A percentile compares a stretch with the other conserved stretches of the same genome.
Conservation (phyloP, 2,329 filamentous ascomycete genomes). For the Cadophora gregata region DNA sequence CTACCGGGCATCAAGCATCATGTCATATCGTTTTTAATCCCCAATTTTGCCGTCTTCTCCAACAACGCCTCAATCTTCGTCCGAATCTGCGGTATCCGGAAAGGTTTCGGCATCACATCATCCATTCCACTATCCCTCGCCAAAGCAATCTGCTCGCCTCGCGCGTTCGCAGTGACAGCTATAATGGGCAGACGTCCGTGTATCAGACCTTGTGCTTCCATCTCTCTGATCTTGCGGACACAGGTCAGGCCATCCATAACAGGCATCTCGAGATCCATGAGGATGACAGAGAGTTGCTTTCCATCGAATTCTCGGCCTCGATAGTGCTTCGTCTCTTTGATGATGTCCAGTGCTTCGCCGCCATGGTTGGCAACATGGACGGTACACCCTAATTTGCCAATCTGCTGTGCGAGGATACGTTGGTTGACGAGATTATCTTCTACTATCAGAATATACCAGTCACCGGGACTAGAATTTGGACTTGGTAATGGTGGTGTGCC, state of each 20-base stretch:
- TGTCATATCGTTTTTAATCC: background rate
- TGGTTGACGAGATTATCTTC: slow-evolving; percentile 68
- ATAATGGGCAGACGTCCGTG: slow-evolving; percentile 73
- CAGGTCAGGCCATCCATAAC: slow-evolving; percentile 81
- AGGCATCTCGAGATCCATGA: slow-evolving; percentile 86
- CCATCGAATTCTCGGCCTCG: slow-evolving; percentile 33
- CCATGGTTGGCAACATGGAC: slow-evolving; percentile 70
- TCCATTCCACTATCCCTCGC: slow-evolving; percentile 77
- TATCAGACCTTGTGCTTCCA: slow-evolving; percentile 64
- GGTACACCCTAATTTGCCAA: slow-evolving; percentile 63
- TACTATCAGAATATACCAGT: slow-evolving; percentile 54
- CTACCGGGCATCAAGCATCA: background rate
- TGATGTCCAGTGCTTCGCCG: slow-evolving; percentile 61
- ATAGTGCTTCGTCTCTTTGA: slow-evolving; percentile 52
- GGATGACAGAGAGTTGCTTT: slow-evolving; percentile 64
- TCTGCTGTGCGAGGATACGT: slow-evolving; percentile 56
- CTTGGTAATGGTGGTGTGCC: background rate
- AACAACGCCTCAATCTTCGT: slow-evolving; percentile 63
- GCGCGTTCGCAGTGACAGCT: slow-evolving; percentile 77
- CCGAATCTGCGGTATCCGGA: slow-evolving; percentile 69
- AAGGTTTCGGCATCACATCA: slow-evolving; percentile 80
- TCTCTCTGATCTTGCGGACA: slow-evolving; percentile 68
- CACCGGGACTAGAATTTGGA: background rate
- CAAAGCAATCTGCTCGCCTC: slow-evolving; percentile 71
- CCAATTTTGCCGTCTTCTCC: background rate